Evolutionary conservation across 495 filamentous ascomycete species (phyloP).

Genomic region (Tirmania nivea): DNA sequence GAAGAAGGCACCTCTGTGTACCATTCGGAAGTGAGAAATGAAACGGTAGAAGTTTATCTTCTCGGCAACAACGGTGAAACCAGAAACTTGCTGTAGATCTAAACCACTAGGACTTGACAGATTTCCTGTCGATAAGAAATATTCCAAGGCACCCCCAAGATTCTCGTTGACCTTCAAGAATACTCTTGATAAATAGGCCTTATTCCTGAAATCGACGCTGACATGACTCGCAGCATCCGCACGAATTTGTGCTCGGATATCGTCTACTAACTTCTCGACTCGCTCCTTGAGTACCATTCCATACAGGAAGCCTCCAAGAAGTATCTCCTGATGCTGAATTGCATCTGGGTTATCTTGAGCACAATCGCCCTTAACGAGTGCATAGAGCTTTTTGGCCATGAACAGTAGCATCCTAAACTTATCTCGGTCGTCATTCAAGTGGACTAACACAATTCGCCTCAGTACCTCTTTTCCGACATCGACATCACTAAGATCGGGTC

Average conservation of each 20-base stretch:
- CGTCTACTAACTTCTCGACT: constrained; percentile 65
- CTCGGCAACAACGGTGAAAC: constrained; percentile 89
- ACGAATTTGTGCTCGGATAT: constrained; percentile 35
- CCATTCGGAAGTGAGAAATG: constrained; percentile 98
- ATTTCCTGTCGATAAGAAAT: constrained; percentile 93
- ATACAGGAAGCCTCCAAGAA: constrained; percentile 82
- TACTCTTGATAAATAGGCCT: constrained; percentile 56
- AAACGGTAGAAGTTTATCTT: constrained; percentile 99
- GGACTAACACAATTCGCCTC: constrained; percentile 68
- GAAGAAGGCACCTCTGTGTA: constrained; percentile 96
- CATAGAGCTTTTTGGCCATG: constrained; percentile 89
- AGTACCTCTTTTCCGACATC: constrained; percentile 79
- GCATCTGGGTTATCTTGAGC: constrained; percentile 87
- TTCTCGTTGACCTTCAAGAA: constrained; percentile 69
- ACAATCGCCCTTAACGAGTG: constrained; percentile 79
- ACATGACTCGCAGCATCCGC: constrained; percentile 39
- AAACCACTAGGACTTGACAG: constrained; percentile 73
- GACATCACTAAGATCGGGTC: constrained; percentile 59
- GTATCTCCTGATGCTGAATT: constrained; percentile 78
- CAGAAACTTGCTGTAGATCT: constrained; percentile 81
- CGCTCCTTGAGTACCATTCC: constrained; percentile 89
- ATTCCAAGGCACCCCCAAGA: constrained; percentile 64
- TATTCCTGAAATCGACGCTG: constrained; percentile 25
- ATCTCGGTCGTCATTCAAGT: constrained; percentile 60
- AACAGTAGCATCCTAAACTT: constrained; percentile 90